phyloP scores from a whole-genome alignment of 805 yeast genomes.

The Isabelozyma rhagii region DNA sequence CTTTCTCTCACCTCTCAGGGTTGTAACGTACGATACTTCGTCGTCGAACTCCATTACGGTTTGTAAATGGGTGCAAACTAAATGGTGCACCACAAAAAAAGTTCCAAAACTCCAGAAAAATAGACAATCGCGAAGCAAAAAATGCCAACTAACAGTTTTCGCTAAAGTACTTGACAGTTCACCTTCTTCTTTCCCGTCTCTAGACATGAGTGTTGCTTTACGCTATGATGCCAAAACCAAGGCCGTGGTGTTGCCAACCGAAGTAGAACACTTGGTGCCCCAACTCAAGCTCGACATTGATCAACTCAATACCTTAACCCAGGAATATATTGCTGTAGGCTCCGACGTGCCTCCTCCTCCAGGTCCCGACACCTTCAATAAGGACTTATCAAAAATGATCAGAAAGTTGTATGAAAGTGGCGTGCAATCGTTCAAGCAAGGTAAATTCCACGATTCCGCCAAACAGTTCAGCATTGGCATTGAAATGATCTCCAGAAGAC shows the following conservation, averaged over 20 bases:
- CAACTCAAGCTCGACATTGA: slow-evolving; percentile 39
- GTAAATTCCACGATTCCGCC: slow-evolving; percentile 56
- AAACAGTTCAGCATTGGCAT: slow-evolving; percentile 65
- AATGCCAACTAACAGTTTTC: not conserved
- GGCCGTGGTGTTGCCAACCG: slow-evolving; percentile 16
- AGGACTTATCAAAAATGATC: slow-evolving; percentile 54
- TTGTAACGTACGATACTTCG: slow-evolving; percentile 1
- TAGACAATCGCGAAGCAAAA: not conserved
- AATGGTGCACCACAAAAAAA: not conserved
- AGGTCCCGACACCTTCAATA: slow-evolving; percentile 52
- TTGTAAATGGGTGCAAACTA: slow-evolving; percentile 1
- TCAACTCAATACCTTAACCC: slow-evolving; percentile 35
- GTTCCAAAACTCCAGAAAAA: not conserved
- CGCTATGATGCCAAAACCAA: slow-evolving; percentile 27
- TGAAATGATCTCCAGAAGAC: slow-evolving; percentile 64
- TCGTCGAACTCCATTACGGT: slow-evolving; percentile 2
- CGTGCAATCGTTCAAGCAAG: slow-evolving; percentile 51
- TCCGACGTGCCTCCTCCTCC: slow-evolving; percentile 55
- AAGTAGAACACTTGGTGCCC: slow-evolving; percentile 17
- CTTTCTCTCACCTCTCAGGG: no score
- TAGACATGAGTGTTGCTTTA: slow-evolving; percentile 18
- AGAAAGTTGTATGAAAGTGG: slow-evolving; percentile 67
- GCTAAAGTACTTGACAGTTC: not conserved
- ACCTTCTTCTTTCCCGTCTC: not conserved
- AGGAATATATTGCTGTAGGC: slow-evolving; percentile 38